These are phyloP conservation scores for Coleophoma eucalyptorum DNA, from an alignment of 2,329 filamentous ascomycete species.

Conservation along the genomic window DNA sequence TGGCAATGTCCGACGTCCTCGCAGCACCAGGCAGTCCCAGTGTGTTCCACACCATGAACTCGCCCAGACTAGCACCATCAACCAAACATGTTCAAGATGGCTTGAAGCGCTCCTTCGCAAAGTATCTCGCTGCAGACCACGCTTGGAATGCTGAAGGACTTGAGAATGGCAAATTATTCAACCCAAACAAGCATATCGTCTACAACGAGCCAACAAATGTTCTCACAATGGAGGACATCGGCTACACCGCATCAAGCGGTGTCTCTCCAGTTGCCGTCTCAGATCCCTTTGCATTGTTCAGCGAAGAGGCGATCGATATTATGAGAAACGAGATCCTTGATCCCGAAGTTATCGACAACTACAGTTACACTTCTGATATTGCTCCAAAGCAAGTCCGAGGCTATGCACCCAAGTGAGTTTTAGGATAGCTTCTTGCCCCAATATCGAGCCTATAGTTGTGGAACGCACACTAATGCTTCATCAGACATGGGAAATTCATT, in stretches of 20 bases:
- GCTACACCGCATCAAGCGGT: conserved; percentile 48
- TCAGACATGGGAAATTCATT: conserved; percentile 58
- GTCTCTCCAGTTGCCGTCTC: conserved; percentile 62
- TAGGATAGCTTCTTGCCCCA: not conserved
- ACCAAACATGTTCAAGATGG: conserved; percentile 24
- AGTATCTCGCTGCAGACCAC: conserved; percentile 25
- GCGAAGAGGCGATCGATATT: conserved; percentile 52
- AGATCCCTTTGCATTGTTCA: conserved; percentile 62
- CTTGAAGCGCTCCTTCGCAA: conserved; percentile 26
- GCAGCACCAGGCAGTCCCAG: conserved; percentile 16
- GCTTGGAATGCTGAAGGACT: conserved; percentile 9
- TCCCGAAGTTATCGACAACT: conserved; percentile 51
- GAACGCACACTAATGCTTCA: conserved; percentile 2
- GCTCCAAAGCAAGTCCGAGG: conserved; percentile 50
- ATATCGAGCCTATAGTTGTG: not conserved
- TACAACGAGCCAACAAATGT: conserved; percentile 47
- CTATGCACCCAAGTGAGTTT: conserved; percentile 50
- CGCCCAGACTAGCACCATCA: conserved; percentile 17
- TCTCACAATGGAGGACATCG: conserved; percentile 59
- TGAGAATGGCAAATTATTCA: conserved; percentile 36
- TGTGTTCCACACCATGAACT: conserved; percentile 19
- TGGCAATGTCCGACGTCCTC: conserved; percentile 22
- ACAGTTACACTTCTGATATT: conserved; percentile 55
- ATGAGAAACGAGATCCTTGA: conserved; percentile 62
- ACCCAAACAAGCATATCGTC: conserved; percentile 50